A percentile compares a stretch with the other conserved stretches of the same genome.
These are phyloP conservation scores for Papilionanthe hybrid DNA, from an alignment of 116 monocot species.

Conservation along the genomic window DNA sequence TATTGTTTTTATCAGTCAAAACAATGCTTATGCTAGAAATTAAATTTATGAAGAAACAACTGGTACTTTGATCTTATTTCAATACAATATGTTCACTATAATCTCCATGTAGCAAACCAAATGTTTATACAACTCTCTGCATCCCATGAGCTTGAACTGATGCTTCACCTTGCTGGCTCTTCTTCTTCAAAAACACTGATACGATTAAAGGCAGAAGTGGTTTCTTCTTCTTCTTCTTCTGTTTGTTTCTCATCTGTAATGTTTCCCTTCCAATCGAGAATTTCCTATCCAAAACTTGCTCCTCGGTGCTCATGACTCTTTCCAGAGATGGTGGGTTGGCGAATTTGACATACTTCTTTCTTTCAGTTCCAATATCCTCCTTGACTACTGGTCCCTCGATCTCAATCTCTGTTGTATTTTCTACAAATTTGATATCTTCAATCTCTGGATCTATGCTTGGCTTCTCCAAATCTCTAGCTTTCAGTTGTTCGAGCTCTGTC, in stretches of 20 bases:
- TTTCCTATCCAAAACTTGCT: not conserved
- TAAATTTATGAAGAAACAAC: not conserved
- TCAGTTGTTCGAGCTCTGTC: slow-evolving; percentile 32
- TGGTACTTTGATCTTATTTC: too few relatives aligned
- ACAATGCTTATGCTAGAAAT: too few relatives aligned
- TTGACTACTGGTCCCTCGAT: not conserved
- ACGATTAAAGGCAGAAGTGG: slow-evolving; percentile 1
- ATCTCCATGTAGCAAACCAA: not conserved
- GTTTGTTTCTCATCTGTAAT: not conserved
- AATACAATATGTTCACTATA: not conserved
- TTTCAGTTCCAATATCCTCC: not conserved
- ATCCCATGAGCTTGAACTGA: slow-evolving; percentile 3
- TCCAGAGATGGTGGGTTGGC: slow-evolving; percentile 13
- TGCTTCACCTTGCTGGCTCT: slow-evolving; percentile 2
- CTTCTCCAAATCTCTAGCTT: slow-evolving; percentile 11
- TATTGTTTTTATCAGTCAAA: too few relatives aligned
- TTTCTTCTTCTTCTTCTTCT: slow-evolving; percentile 14
- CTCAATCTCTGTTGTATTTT: slow-evolving; percentile 1
- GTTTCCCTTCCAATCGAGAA: slow-evolving; percentile 1
- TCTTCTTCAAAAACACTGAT: slow-evolving; percentile 19
- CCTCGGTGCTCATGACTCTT: slow-evolving; percentile 7
- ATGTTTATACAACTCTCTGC: not conserved
- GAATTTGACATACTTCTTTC: slow-evolving; percentile 14
- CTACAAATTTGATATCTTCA: slow-evolving; percentile 19
- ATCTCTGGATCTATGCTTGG: slow-evolving; percentile 8